Percentiles rank a stretch among this genome's conserved stretches.
Evolutionary conservation across 768 basidiomycete genomes (phyloP).

Genomic region (Panaeolus cyanescens): DNA sequence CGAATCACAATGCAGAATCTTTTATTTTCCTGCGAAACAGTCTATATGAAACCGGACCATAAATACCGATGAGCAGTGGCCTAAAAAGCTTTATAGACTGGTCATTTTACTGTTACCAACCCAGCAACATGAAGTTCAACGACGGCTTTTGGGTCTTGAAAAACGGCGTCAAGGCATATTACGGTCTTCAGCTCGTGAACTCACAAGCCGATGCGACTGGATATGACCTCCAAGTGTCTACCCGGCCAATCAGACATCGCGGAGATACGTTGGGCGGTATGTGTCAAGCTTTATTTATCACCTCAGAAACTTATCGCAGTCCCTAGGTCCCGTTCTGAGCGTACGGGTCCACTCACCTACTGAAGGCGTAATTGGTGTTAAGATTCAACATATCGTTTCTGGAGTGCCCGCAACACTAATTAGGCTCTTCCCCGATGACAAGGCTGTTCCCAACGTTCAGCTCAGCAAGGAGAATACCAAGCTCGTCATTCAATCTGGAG

Average conservation of each 20-base stretch:
- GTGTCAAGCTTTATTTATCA: constrained; percentile 7
- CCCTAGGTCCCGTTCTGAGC: constrained; percentile 49
- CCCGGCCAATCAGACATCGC: constrained; percentile 60
- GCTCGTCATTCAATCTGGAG: constrained; percentile 44
- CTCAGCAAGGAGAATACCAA: constrained; percentile 33
- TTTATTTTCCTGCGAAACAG: background rate
- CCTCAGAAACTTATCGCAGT: background rate
- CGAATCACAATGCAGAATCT: too few relatives aligned
- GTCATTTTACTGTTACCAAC: background rate
- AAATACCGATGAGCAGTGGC: background rate
- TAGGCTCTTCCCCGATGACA: constrained; percentile 62
- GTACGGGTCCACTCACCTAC: constrained; percentile 56
- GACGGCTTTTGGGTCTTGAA: constrained; percentile 75
- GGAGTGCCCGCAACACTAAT: constrained; percentile 47
- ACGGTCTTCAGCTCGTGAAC: constrained; percentile 63
- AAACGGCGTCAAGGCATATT: constrained; percentile 59
- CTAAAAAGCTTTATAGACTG: background rate
- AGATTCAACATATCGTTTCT: constrained; percentile 55
- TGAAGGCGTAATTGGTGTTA: constrained; percentile 56
- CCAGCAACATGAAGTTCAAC: constrained; percentile 61
- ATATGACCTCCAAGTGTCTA: constrained; percentile 61
- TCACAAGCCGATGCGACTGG: constrained; percentile 43
- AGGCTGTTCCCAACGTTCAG: constrained; percentile 44
- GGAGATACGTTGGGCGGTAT: constrained; percentile 63
- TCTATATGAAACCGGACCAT: background rate